These are phyloP conservation scores for Suhomyces ambrosiae DNA, from an alignment of 1,139 yeast species.

Conservation along the genomic window DNA sequence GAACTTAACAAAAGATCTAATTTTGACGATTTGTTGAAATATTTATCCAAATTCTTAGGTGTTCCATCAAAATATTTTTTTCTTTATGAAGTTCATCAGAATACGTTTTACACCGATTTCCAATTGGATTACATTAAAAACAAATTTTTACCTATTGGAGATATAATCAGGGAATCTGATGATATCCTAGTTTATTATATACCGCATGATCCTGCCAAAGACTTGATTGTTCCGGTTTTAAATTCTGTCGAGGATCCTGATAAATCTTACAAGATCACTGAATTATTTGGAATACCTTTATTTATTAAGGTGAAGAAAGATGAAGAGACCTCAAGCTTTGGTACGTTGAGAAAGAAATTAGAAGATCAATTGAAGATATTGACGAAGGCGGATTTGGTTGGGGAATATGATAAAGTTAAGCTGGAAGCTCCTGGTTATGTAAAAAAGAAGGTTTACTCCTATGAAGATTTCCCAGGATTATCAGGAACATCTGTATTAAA, in stretches of 20 bases:
- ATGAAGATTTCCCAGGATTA: conserved; percentile 39
- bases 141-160: conserved; percentile 67
- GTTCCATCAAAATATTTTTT: conserved; percentile 50
- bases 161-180: conserved; percentile 65
- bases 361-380: conserved; percentile 38
- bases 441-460: conserved; percentile 25
- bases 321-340: conserved; percentile 48
- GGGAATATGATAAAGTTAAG: conserved; percentile 26
- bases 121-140: conserved; percentile 62
- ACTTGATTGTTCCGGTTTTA: conserved; percentile 69
- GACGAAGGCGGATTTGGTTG: conserved; percentile 27
- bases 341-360: conserved; percentile 57
- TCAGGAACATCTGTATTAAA: neutral
- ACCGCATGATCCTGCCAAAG: conserved; percentile 43
- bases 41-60: conserved; percentile 55
- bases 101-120: conserved; percentile 69
- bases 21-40: conserved; percentile 62
- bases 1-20: conserved; percentile 71
- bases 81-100: conserved; percentile 71
- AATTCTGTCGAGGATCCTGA: conserved; percentile 52
- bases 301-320: conserved; percentile 61
- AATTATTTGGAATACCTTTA: conserved; percentile 71
- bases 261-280: conserved; percentile 38
- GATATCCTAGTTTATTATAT: conserved; percentile 71
- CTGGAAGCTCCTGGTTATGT: conserved; percentile 12